Conservation (phyloP, 805 yeast species). For the Saccharomycopsis fodiens region DNA sequence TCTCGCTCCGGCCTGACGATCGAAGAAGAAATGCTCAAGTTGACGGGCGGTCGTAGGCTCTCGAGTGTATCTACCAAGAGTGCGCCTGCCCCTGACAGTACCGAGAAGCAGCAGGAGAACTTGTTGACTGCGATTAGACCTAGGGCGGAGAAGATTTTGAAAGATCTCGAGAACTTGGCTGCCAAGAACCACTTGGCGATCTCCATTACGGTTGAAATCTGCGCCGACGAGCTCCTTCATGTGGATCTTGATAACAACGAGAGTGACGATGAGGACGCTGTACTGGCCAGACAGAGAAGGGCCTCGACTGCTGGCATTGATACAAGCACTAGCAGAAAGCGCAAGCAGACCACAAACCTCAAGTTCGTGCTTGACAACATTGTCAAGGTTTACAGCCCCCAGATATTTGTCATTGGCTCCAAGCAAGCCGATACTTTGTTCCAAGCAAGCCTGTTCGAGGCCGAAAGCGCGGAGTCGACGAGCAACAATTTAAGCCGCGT, state of each 20-base stretch:
- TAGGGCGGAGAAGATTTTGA: conserved; percentile 10
- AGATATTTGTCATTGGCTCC: conserved; percentile 18
- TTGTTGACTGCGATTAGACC: neutral
- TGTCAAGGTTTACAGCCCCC: conserved; percentile 17
- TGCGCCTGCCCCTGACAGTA: neutral
- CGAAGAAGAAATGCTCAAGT: conserved; percentile 10
- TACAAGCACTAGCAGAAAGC: neutral
- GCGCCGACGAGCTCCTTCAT: conserved; percentile 17
- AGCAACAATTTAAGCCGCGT: neutral
- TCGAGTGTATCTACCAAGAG: neutral
- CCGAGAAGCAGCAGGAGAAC: neutral
- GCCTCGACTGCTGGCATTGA: neutral
- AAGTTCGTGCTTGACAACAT: conserved; percentile 15
- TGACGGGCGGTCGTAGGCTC: neutral
- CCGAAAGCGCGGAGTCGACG: neutral
- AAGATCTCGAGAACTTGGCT: conserved; percentile 8
- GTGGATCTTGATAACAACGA: conserved; percentile 14
- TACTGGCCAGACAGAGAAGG: neutral
- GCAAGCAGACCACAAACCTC: neutral
- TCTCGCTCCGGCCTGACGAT: conserved; percentile 5
- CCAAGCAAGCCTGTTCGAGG: neutral
- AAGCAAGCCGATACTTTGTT: conserved; percentile 9
- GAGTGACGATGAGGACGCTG: conserved; percentile 8
- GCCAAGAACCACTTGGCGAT: conserved; percentile 2
- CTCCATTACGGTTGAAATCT: conserved; percentile 19